These are phyloP conservation scores for Trypanosoma congolense DNA, from an alignment of 208 protist species.

Conservation along the genomic window DNA sequence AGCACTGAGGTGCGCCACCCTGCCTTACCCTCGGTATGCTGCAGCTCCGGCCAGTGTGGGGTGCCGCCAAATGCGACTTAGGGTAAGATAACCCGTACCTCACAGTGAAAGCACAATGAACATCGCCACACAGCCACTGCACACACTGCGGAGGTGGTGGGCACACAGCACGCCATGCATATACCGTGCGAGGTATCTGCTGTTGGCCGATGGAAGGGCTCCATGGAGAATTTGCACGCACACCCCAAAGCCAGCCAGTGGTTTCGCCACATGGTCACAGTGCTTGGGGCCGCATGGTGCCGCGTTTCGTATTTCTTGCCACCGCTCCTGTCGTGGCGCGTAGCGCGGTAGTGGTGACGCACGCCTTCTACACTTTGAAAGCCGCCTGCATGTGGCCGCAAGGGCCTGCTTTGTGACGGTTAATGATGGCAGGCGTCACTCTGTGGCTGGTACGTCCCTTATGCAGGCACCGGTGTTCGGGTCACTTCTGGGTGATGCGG, in stretches of 20 bases:
- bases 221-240: background rate
- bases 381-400: no score
- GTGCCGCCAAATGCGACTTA: background rate
- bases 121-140: background rate
- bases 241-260: background rate
- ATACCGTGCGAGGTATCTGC: background rate
- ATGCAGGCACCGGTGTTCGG: no score
- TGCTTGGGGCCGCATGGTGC: background rate
- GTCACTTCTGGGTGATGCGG: no score
- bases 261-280: background rate
- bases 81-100: background rate
- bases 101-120: no score
- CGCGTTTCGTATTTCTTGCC: background rate
- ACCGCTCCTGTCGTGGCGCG: constrained; percentile 26
- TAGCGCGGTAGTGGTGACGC: background rate
- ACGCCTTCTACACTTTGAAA: no score
- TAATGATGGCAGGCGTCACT: no score
- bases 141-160: no score
- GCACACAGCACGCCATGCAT: background rate
- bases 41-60: background rate
- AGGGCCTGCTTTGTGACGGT: no score
- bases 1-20: background rate
- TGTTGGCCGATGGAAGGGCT: background rate
- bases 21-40: background rate
- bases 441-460: no score